Evolutionary conservation across 2,329 filamentous ascomycete genomes (phyloP).

Genomic region (Coleophoma eucalyptorum): DNA sequence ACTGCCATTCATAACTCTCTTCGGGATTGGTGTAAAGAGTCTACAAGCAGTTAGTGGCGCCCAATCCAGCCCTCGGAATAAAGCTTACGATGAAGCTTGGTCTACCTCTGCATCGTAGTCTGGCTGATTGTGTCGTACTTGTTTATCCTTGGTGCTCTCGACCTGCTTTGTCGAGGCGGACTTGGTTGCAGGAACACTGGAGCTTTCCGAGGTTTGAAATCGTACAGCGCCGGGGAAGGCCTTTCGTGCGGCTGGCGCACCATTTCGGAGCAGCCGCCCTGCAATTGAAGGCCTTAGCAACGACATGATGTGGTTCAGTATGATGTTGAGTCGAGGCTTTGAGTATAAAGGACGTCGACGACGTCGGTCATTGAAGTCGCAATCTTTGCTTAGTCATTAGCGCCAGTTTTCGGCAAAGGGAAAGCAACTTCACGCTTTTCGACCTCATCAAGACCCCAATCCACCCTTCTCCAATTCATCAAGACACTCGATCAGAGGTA

Average conservation of each 20-base stretch:
- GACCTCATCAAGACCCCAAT: conserved; percentile 11
- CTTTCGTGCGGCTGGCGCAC: conserved; percentile 31
- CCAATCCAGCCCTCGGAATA: neutral
- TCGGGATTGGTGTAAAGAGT: conserved; percentile 86
- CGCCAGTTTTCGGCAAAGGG: neutral
- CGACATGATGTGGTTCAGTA: conserved; percentile 49
- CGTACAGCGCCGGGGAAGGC: conserved; percentile 43
- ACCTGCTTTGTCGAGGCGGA: conserved; percentile 30
- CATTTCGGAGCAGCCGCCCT: conserved; percentile 47
- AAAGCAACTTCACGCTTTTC: conserved; percentile 12
- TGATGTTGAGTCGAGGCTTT: neutral
- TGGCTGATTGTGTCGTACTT: conserved; percentile 51
- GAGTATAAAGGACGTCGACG: neutral
- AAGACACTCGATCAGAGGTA: conserved; percentile 26
- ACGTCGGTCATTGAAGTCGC: conserved; percentile 3
- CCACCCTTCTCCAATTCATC: conserved; percentile 16
- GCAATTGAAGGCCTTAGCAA: conserved; percentile 57
- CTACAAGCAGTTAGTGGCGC: conserved; percentile 45
- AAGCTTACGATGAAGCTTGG: conserved; percentile 81
- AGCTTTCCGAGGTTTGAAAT: conserved; percentile 45
- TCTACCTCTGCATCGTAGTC: conserved; percentile 80
- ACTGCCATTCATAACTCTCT: conserved; percentile 84
- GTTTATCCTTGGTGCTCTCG: conserved; percentile 13
- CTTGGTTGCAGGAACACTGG: conserved; percentile 32
- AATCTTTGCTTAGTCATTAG: conserved; percentile 14